phyloP scores from a whole-genome alignment of 371 early-diverging fungal species.

The Mucor circinelloides region DNA sequence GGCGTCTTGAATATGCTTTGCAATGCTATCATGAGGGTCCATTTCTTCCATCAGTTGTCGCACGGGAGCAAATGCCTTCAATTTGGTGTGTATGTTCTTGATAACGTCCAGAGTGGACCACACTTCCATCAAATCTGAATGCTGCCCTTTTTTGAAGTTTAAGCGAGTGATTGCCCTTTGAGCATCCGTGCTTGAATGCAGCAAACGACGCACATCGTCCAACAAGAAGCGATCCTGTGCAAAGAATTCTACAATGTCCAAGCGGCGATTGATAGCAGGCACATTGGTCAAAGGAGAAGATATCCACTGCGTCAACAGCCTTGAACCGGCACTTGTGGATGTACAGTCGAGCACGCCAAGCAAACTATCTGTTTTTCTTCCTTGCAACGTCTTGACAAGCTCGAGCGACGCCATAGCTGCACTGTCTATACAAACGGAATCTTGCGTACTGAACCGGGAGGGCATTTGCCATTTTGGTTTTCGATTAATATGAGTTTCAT shows the following conservation, averaged over 20 bases:
- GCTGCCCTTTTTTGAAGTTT: slow-evolving; percentile 64
- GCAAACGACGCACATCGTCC: slow-evolving; percentile 46
- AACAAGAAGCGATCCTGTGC: slow-evolving; percentile 49
- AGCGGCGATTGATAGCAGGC: slow-evolving; percentile 58
- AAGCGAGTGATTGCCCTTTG: slow-evolving; percentile 74
- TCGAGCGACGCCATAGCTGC: slow-evolving; percentile 65
- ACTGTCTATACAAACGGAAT: slow-evolving; percentile 62
- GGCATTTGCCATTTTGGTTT: slow-evolving; percentile 54
- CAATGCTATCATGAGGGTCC: slow-evolving; percentile 37
- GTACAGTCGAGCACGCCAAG: slow-evolving; percentile 74
- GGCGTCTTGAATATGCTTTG: slow-evolving; percentile 38
- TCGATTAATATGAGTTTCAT: slow-evolving; percentile 54
- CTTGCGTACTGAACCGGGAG: slow-evolving; percentile 41
- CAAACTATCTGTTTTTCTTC: slow-evolving; percentile 62
- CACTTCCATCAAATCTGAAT: slow-evolving; percentile 69
- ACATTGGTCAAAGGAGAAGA: slow-evolving; percentile 65
- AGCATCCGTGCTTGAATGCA: slow-evolving; percentile 67
- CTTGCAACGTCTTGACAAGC: slow-evolving; percentile 50
- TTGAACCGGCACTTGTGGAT: slow-evolving; percentile 77
- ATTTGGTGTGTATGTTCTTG: slow-evolving; percentile 32
- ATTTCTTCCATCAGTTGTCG: background rate
- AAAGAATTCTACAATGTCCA: slow-evolving; percentile 75
- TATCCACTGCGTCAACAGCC: slow-evolving; percentile 73
- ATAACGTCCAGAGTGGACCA: slow-evolving; percentile 56
- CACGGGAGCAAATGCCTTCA: slow-evolving; percentile 8